Conservation (phyloP, 1,139 yeast species). For the Lodderomyces metapsilosis region DNA sequence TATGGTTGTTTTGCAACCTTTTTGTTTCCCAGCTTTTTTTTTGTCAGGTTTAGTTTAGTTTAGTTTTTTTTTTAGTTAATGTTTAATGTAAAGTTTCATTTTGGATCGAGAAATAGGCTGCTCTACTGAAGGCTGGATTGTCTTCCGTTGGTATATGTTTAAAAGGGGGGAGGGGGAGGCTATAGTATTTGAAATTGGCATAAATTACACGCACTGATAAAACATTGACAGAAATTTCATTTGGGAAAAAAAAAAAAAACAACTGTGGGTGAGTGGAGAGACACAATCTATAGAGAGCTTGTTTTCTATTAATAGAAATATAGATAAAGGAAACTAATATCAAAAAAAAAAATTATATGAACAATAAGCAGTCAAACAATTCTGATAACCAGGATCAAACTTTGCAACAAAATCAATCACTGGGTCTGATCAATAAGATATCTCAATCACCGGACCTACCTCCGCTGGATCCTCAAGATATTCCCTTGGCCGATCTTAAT, state of each 20-base stretch:
- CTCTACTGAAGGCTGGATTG: too few species aligned
- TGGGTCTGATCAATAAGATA: neutral
- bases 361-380: neutral
- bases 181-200: too few species aligned
- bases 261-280: too few species aligned
- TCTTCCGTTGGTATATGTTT: too few species aligned
- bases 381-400: neutral
- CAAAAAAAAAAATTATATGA: neutral
- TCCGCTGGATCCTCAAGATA: neutral
- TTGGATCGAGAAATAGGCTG: neutral
- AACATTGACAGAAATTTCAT: too few species aligned
- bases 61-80: conserved; percentile 2
- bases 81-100: conserved; percentile 2
- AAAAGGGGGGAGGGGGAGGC: too few species aligned
- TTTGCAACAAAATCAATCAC: neutral
- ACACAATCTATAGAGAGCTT: too few species aligned
- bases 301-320: too few species aligned
- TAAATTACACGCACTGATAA: too few species aligned
- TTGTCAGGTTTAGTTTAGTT: neutral
- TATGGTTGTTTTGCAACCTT: conserved; percentile 6
- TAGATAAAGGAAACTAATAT: neutral
- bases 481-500: neutral
- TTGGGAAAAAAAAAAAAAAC: too few species aligned
- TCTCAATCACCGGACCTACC: neutral
- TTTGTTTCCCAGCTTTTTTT: neutral